phyloP scores from a whole-genome alignment of 257 asterid genomes.

The Eucommia ulmoides region DNA sequence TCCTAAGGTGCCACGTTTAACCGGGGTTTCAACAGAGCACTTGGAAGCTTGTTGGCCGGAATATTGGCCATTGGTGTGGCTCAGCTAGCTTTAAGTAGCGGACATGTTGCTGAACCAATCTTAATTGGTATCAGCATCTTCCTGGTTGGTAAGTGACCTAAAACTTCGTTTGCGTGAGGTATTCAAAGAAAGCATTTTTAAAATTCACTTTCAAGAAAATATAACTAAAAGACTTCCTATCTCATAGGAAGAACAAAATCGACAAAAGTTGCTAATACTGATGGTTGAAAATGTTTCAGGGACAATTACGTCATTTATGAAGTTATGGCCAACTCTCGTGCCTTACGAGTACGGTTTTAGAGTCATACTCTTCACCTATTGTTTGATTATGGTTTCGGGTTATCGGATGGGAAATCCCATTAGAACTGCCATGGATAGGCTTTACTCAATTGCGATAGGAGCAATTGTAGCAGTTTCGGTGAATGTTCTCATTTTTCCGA shows the following conservation, averaged over 20 bases:
- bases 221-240: no score
- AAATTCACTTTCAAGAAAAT: no score
- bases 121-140: slow-evolving; percentile 64
- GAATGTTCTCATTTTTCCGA: slow-evolving; percentile 42
- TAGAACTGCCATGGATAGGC: slow-evolving; percentile 47
- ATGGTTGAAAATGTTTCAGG: slow-evolving; percentile 21
- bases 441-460: slow-evolving; percentile 67
- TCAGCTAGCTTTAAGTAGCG: slow-evolving; percentile 37
- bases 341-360: slow-evolving; percentile 61
- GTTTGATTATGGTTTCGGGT: slow-evolving; percentile 60
- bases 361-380: slow-evolving; percentile 58
- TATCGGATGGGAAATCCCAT: slow-evolving; percentile 63
- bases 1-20: slow-evolving; percentile 50
- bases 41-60: slow-evolving; percentile 66
- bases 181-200: no score
- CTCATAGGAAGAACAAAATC: no score
- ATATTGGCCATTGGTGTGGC: slow-evolving; percentile 33
- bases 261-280: no score
- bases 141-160: slow-evolving; percentile 31
- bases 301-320: slow-evolving; percentile 51
- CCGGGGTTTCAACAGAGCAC: slow-evolving; percentile 59
- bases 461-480: slow-evolving; percentile 48
- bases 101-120: slow-evolving; percentile 45
- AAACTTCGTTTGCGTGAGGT: no score
- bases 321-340: slow-evolving; percentile 53